These are phyloP conservation scores for Phytophthora parvispora DNA, from an alignment of 352 stramenopile genomes.

Conservation along the genomic window DNA sequence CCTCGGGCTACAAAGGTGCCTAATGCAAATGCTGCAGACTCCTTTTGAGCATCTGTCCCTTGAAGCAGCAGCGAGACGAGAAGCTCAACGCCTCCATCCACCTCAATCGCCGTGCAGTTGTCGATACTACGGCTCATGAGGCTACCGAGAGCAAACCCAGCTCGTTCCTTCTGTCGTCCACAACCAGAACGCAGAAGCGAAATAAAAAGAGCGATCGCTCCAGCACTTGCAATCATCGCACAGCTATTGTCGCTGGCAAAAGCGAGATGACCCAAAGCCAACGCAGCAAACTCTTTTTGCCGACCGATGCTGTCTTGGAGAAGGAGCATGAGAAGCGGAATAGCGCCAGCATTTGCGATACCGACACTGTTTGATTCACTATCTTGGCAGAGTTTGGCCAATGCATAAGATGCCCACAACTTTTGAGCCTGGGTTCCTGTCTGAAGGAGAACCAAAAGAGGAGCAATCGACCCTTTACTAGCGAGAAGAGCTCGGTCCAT, in stretches of 20 bases:
- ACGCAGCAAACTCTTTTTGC: background rate
- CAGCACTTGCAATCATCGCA: background rate
- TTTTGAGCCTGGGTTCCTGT: background rate
- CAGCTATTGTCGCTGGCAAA: background rate
- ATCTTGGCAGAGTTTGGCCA: background rate
- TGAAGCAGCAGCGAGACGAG: background rate
- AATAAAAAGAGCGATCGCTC: background rate
- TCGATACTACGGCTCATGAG: conserved; percentile 2
- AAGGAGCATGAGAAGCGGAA: background rate
- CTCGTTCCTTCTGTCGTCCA: conserved; percentile 1
- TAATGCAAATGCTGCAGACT: conserved; percentile 1
- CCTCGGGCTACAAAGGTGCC: background rate
- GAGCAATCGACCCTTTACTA: background rate
- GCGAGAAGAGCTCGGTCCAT: background rate
- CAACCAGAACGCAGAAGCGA: background rate
- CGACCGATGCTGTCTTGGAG: background rate
- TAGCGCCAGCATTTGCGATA: background rate
- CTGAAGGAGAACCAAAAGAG: conserved; percentile 9
- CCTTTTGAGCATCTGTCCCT: background rate
- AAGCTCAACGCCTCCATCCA: background rate
- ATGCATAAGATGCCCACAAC: background rate
- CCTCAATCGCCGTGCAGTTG: background rate
- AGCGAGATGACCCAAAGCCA: background rate
- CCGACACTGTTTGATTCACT: background rate
- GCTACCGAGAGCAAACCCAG: background rate